A percentile compares a stretch with the other conserved stretches of the same genome.
Conservation (phyloP, 352 stramenopile genomes). For the Phytophthora tubulina region DNA sequence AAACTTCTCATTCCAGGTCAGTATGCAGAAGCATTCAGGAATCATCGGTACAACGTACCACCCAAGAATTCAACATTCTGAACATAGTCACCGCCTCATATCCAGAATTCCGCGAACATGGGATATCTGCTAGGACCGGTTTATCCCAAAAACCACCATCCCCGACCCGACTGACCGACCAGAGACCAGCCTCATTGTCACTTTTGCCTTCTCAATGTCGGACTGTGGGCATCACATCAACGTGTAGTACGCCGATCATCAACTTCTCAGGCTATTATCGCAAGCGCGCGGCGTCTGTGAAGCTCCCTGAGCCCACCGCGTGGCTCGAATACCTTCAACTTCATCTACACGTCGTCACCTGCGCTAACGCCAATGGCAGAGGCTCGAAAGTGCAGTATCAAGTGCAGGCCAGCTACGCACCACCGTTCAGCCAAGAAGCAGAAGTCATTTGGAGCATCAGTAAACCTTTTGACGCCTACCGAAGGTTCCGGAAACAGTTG, state of each 20-base stretch:
- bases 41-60: neutral
- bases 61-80: neutral
- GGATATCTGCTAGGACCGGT: too few species aligned
- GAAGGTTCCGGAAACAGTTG: too few species aligned
- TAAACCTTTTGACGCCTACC: too few species aligned
- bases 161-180: neutral
- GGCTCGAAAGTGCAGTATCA: conserved; percentile 30
- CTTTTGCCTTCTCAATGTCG: conserved; percentile 13
- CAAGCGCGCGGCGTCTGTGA: conserved; percentile 32
- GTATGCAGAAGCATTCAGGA: neutral
- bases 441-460: too few species aligned
- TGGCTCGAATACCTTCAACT: conserved; percentile 42
- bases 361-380: neutral
- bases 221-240: conserved; percentile 25
- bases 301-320: conserved; percentile 36
- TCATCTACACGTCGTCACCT: conserved; percentile 15
- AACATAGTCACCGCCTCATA: too few species aligned
- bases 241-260: conserved; percentile 28
- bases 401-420: conserved; percentile 33
- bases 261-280: conserved; percentile 38
- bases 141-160: neutral
- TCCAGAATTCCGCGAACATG: too few species aligned
- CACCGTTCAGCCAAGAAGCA: neutral
- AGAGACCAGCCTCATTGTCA: conserved; percentile 21
- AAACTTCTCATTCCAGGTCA: neutral